Base-by-base conservation (phyloP, 2,329 filamentous ascomycete genomes). In the Colletotrichum noveboracense region DNA sequence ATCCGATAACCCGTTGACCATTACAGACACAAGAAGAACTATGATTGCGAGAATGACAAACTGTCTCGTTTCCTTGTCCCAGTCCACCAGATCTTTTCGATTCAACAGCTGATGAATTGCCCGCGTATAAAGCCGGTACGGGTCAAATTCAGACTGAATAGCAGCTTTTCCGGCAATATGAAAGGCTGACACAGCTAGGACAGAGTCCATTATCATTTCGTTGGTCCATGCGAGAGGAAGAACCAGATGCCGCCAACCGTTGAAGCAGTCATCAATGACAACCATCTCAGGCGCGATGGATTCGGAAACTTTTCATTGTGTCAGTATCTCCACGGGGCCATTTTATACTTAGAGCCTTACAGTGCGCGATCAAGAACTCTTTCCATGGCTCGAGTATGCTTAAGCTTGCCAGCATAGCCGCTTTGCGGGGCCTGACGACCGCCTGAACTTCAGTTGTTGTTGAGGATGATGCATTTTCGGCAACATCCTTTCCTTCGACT, bases 1-100 rank as follows among this genome's bases (percentile, higher is more conserved):
- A 28, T 83, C 81, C 0, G 78, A 78, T 0, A 75, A 76, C 0
- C 81, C 82, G 0, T 79, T 81, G 1, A 83, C 80, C 52, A 83
- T 79, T 0, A 77, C 78, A 0, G 78, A 78, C 0, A 79, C 78
- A 4, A 83, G 76, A 0, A 83, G 66, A 0, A 82, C 21, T 2
- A 83, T 8, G 0, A 83, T 79, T 0, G 78, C 80, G 0, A 82
- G 75, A 18, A 72, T 36, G 2, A 72, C 36, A 16, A 68, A 36
- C 5, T 52, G 70, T 10, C 28, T 67, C 14, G 62, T 48, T 52
- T 67, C 70, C 21, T n/a, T 26, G 10, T 66, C 34, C 48, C 62
- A 43, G 12, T 48, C 34, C 7, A 12, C 26, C 24, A 72, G 61
- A 21, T 68, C 55, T 24, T 32, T 67, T 16, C 55, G 52, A 4